Conservation (phyloP, 768 basidiomycete species). For the Pholiota conissans region DNA sequence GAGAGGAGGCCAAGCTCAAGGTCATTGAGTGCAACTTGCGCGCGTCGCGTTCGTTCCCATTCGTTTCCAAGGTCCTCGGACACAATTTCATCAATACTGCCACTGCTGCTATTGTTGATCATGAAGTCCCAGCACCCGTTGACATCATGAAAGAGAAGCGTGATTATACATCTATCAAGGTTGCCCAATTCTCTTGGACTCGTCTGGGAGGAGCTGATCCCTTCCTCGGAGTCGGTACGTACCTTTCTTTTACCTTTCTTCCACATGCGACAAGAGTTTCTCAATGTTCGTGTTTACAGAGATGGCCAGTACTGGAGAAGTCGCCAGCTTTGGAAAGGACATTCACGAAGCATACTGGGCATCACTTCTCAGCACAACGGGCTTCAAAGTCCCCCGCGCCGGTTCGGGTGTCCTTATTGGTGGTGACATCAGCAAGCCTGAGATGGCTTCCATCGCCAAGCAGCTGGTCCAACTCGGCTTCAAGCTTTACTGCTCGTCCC, state of each 20-base stretch:
- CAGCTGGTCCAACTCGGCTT: conserved; percentile 84
- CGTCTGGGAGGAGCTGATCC: conserved; percentile 95
- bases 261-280: conserved; percentile 7
- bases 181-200: conserved; percentile 98
- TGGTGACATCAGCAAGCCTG: conserved; percentile 84
- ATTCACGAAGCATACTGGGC: conserved; percentile 97
- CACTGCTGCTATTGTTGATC: conserved; percentile 80
- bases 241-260: neutral
- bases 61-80: conserved; percentile 97
- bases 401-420: conserved; percentile 91
- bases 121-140: conserved; percentile 86
- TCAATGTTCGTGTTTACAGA: conserved; percentile 46
- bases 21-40: conserved; percentile 99
- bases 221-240: conserved; percentile 90
- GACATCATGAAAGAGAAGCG: conserved; percentile 89
- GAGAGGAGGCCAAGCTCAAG: conserved; percentile 72
- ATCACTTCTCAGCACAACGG: conserved; percentile 91
- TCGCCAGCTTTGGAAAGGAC: conserved; percentile 92
- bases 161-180: conserved; percentile 95
- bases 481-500: conserved; percentile 90
- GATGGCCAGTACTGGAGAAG: conserved; percentile 98
- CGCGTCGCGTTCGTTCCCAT: conserved; percentile 98
- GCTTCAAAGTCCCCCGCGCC: conserved; percentile 87
- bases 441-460: conserved; percentile 83
- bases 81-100: conserved; percentile 97